phyloP scores from a whole-genome alignment of 345 rosid genomes.

The Eucalyptus grandis region DNA sequence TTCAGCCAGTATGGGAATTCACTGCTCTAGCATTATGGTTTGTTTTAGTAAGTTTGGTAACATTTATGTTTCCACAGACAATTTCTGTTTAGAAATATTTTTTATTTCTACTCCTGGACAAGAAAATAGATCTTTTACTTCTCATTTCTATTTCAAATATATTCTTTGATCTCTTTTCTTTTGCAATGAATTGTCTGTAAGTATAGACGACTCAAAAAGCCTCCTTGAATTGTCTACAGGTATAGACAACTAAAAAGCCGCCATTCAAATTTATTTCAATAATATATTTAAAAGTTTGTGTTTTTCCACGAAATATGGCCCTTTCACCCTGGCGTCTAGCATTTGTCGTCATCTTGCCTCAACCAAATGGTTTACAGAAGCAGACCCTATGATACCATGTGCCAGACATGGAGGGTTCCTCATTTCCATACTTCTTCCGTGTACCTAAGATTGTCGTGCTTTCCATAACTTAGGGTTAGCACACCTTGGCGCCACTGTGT shows the following conservation, averaged over 20 bases:
- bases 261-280: neutral
- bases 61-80: too few relatives aligned
- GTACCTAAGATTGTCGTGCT: neutral
- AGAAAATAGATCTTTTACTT: accelerated
- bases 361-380: neutral
- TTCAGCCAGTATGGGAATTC: accelerated
- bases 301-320: neutral
- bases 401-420: neutral
- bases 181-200: too few relatives aligned
- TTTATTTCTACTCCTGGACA: accelerated
- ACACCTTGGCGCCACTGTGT: neutral
- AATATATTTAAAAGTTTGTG: neutral
- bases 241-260: neutral
- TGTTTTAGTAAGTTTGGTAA: too few relatives aligned
- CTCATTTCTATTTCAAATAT: accelerated
- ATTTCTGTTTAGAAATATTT: accelerated
- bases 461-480: neutral
- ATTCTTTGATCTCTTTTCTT: accelerated
- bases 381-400: neutral
- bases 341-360: neutral
- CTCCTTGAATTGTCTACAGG: neutral
- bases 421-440: neutral
- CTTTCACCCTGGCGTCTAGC: neutral
- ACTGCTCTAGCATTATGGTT: too few relatives aligned
- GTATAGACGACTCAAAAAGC: neutral